phyloP scores from a whole-genome alignment of 2,329 filamentous ascomycete genomes.

The Penicillium vulpinum region DNA sequence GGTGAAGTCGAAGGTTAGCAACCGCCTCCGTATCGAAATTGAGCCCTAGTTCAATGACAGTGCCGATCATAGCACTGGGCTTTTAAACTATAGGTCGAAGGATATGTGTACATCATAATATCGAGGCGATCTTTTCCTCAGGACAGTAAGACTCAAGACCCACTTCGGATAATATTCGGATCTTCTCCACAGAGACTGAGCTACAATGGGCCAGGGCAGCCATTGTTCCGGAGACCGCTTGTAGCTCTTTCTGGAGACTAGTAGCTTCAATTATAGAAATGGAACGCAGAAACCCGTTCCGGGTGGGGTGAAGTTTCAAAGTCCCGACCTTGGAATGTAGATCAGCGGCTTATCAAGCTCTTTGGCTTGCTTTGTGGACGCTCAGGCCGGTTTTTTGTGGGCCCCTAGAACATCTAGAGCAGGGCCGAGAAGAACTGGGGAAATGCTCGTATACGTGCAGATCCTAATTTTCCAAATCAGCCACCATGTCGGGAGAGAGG shows the following conservation, averaged over 20 bases:
- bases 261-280: background rate
- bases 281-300: background rate
- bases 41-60: conserved; percentile 5
- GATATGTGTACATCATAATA: background rate
- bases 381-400: background rate
- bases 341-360: conserved; percentile 9
- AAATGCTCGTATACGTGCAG: conserved; percentile 7
- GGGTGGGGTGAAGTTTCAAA: conserved; percentile 9
- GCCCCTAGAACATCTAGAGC: background rate
- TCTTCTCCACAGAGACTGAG: background rate
- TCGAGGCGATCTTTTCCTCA: conserved; percentile 2
- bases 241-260: background rate
- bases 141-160: background rate
- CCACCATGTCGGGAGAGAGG: background rate
- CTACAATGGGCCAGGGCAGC: background rate
- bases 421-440: background rate
- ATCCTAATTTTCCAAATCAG: conserved; percentile 10
- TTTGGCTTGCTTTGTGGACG: background rate
- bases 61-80: conserved; percentile 6
- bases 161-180: background rate
- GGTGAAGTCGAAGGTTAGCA: background rate
- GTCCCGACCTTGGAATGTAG: conserved; percentile 10
- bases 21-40: background rate
- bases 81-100: background rate
- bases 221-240: background rate